phyloP scores from a whole-genome alignment of 345 rosid species.

The Gynandropsis gynandra region DNA sequence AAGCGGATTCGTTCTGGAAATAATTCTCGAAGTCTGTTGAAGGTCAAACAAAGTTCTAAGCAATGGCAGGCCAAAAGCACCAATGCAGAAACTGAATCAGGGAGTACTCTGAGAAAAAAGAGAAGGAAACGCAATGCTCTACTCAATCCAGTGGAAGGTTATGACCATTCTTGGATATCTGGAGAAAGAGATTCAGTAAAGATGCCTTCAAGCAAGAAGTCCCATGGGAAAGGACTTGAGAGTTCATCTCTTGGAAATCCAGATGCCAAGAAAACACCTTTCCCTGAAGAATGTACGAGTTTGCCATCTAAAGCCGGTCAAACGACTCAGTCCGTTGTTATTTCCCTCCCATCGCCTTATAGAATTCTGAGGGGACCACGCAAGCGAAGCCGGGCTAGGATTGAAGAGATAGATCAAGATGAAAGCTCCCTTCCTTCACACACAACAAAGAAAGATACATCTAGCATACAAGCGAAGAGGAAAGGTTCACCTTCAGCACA shows the following conservation, averaged over 20 bases:
- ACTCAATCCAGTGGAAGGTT: constrained; percentile 63
- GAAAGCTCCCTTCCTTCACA: constrained; percentile 27
- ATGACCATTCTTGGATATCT: constrained; percentile 42
- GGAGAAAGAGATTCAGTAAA: constrained; percentile 26
- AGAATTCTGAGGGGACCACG: constrained; percentile 18
- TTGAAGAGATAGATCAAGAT: constrained; percentile 30
- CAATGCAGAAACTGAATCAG: constrained; percentile 28
- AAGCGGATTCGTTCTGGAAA: constrained; percentile 13
- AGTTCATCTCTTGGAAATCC: constrained; percentile 23
- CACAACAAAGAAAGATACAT: constrained; percentile 15
- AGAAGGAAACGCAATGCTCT: constrained; percentile 56
- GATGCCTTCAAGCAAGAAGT: constrained; percentile 25
- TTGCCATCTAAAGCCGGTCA: constrained; percentile 22
- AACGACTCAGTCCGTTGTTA: constrained; percentile 26
- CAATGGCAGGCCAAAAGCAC: constrained; percentile 27
- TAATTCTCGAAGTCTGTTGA: constrained; percentile 17
- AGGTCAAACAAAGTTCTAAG: constrained; percentile 20
- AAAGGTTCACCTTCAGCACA: constrained; percentile 17
- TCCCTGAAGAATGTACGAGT: constrained; percentile 12
- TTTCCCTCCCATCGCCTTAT: constrained; percentile 19
- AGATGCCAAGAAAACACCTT: constrained; percentile 31
- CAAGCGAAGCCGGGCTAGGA: constrained; percentile 33
- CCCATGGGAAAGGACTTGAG: constrained; percentile 24
- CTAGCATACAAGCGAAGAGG: constrained; percentile 15
- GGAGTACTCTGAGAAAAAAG: constrained; percentile 40